Percentiles rank a stretch among this genome's conserved stretches.
These are phyloP conservation scores for Neoarthrinium moseri DNA, from an alignment of 2,329 filamentous ascomycete genomes.

Conservation along the genomic window DNA sequence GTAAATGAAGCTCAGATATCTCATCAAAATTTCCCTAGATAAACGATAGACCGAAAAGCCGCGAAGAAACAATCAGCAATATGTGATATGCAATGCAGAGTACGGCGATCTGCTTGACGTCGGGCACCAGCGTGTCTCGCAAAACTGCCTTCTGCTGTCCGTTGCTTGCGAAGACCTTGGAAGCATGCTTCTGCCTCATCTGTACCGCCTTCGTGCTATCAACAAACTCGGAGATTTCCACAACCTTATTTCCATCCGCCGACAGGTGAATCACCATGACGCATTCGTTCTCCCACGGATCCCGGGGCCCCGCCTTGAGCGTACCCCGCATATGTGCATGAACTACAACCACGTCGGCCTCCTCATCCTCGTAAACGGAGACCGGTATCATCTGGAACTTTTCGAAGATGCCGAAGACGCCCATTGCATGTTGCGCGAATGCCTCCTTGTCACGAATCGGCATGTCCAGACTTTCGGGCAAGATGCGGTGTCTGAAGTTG, in stretches of 20 bases:
- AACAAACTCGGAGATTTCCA: conserved; percentile 36
- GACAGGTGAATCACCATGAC: conserved; percentile 29
- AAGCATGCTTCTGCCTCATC: conserved; percentile 28
- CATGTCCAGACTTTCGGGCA: conserved; percentile 38
- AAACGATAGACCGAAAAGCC: neutral
- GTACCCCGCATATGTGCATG: conserved; percentile 33
- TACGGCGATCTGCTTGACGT: neutral
- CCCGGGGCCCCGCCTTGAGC: conserved; percentile 17
- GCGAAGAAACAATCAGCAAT: neutral
- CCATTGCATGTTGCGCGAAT: conserved; percentile 36
- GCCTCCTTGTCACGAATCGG: conserved; percentile 30
- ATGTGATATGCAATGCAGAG: conserved; percentile 5
- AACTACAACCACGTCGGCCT: conserved; percentile 33
- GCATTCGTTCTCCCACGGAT: conserved; percentile 33
- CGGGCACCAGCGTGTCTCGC: neutral
- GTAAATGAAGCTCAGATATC: too few relatives aligned
- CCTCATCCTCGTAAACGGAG: conserved; percentile 29
- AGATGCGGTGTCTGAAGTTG: conserved; percentile 37
- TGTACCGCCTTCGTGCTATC: conserved; percentile 38
- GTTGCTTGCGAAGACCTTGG: conserved; percentile 22
- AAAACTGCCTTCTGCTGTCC: neutral
- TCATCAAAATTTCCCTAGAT: too few relatives aligned
- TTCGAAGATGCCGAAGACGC: conserved; percentile 40
- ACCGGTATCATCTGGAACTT: conserved; percentile 37
- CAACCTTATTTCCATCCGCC: conserved; percentile 22